These are phyloP conservation scores for Chamaecrista fasciculata DNA, from an alignment of 306 rosid species.

Conservation along the genomic window DNA sequence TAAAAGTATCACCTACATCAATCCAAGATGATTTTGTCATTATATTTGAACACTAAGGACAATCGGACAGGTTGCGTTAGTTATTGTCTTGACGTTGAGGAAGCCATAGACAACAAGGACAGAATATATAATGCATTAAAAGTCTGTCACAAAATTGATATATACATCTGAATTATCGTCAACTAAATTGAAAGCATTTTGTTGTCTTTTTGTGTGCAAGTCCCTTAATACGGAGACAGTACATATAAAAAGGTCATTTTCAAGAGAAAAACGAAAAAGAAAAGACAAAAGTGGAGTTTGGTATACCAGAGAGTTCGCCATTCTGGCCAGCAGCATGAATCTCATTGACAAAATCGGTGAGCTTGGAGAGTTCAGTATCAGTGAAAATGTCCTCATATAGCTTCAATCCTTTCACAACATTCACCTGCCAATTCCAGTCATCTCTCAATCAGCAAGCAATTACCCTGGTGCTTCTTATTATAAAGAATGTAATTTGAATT, in stretches of 20 bases:
- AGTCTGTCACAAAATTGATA: background rate
- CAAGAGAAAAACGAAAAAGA: background rate
- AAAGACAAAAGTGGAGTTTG: background rate
- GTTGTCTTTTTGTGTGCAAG: background rate
- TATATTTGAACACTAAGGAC: background rate
- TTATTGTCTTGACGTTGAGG: background rate
- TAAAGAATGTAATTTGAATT: background rate
- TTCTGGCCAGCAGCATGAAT: slow-evolving; percentile 77
- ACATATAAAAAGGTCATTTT: background rate
- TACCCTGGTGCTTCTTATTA: slow-evolving; percentile 10
- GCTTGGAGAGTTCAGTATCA: slow-evolving; percentile 64
- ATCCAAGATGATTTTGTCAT: slow-evolving; percentile 30
- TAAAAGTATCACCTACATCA: slow-evolving; percentile 74
- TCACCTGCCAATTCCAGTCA: slow-evolving; percentile 60
- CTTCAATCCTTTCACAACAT: slow-evolving; percentile 95
- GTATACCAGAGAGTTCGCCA: slow-evolving; percentile 82
- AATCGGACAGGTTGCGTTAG: background rate
- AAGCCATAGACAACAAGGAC: slow-evolving; percentile 8
- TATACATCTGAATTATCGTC: background rate
- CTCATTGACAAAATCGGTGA: slow-evolving; percentile 68
- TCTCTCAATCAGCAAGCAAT: slow-evolving; percentile 36
- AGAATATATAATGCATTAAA: background rate
- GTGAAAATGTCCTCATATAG: slow-evolving; percentile 79
- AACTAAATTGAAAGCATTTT: background rate
- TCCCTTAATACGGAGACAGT: background rate